phyloP scores from a whole-genome alignment of 306 rosid species.

The Luffa acutangula region DNA sequence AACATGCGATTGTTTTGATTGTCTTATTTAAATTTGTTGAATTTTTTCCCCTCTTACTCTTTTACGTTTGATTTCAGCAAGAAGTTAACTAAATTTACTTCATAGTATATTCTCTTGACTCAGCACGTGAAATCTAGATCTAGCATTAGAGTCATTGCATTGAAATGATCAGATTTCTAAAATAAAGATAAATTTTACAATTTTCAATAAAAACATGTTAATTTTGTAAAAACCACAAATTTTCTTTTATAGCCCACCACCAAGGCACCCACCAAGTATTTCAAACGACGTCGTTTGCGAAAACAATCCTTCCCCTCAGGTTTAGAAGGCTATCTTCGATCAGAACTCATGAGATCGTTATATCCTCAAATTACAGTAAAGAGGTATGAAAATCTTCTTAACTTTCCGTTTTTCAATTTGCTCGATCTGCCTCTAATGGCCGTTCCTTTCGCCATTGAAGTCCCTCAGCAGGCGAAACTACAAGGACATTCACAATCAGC shows the following conservation, averaged over 20 bases:
- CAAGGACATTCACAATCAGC: conserved; percentile 16
- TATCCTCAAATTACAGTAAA: conserved; percentile 17
- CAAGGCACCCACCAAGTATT: background rate
- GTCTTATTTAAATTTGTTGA: background rate
- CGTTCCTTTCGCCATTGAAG: conserved; percentile 16
- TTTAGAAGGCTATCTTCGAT: background rate
- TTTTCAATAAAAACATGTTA: background rate
- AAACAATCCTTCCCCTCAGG: background rate
- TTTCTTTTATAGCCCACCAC: background rate
- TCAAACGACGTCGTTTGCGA: background rate
- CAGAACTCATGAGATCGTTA: background rate
- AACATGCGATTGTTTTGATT: background rate
- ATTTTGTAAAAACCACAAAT: background rate
- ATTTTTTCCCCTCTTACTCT: background rate
- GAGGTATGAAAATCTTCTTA: conserved; percentile 18
- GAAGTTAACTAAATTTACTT: background rate
- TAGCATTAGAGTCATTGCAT: background rate
- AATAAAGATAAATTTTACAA: background rate
- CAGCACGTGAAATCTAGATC: background rate
- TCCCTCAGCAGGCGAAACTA: conserved; percentile 16
- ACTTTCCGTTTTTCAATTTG: background rate
- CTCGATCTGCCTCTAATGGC: background rate
- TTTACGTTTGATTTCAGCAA: background rate
- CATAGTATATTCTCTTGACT: background rate
- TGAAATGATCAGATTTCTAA: background rate